These are phyloP conservation scores for Paragyromitra xinjiangensis DNA, from an alignment of 495 filamentous ascomycete genomes.

Conservation along the genomic window DNA sequence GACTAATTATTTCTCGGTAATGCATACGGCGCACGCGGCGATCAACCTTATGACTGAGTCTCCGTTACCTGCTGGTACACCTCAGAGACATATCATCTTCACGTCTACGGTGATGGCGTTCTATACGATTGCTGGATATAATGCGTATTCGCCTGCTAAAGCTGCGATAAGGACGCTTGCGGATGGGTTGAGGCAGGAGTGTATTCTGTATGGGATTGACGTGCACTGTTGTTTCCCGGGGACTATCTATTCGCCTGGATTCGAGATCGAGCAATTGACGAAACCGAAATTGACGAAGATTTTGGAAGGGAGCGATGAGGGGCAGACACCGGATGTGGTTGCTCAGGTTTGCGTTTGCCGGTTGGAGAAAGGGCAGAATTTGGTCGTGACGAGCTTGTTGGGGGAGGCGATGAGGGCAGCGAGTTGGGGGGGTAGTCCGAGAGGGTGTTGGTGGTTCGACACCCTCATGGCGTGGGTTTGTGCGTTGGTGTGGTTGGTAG, in stretches of 20 bases:
- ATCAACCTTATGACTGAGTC: conserved; percentile 70
- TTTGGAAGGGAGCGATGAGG: conserved; percentile 82
- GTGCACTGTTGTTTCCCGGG: conserved; percentile 87
- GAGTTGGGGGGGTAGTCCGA: conserved; percentile 65
- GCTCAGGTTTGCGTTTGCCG: conserved; percentile 73
- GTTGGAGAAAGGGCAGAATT: conserved; percentile 80
- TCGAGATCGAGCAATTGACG: conserved; percentile 77
- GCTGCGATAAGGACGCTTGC: conserved; percentile 82
- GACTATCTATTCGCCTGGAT: conserved; percentile 78
- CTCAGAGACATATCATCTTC: conserved; percentile 81
- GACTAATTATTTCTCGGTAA: conserved; percentile 88
- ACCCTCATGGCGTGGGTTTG: conserved; percentile 68
- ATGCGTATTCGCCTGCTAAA: conserved; percentile 84
- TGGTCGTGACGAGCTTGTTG: conserved; percentile 75
- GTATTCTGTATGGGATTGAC: conserved; percentile 82
- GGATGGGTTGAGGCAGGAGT: conserved; percentile 83
- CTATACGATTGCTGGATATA: conserved; percentile 81
- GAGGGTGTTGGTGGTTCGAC: conserved; percentile 70
- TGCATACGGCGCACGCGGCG: conserved; percentile 80
- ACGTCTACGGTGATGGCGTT: conserved; percentile 82
- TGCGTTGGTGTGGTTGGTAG: conserved; percentile 69
- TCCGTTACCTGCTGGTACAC: conserved; percentile 56
- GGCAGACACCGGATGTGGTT: conserved; percentile 79
- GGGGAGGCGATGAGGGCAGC: conserved; percentile 73
- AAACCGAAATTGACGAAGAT: conserved; percentile 85